Evolutionary conservation across 2,329 filamentous ascomycete species (phyloP).

Genomic region (Penicillium occitanis): DNA sequence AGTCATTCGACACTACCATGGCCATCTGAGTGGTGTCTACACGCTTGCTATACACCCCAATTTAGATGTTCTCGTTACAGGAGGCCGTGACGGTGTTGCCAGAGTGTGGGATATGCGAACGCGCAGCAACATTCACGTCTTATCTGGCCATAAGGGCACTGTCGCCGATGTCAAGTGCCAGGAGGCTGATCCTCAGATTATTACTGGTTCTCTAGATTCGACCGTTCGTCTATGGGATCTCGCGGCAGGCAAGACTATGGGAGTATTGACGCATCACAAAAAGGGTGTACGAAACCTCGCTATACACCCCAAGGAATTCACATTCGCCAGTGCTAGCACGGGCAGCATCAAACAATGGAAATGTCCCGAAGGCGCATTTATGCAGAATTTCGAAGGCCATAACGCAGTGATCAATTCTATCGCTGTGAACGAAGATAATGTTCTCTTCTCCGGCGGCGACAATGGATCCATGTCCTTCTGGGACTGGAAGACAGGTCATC

Average conservation of each 20-base stretch:
- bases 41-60: constrained; percentile 90
- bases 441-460: constrained; percentile 90
- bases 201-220: constrained; percentile 86
- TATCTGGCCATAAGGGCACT: constrained; percentile 86
- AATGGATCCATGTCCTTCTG: constrained; percentile 97
- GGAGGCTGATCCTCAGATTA: constrained; percentile 93
- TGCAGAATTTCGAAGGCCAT: constrained; percentile 98
- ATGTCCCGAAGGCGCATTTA: constrained; percentile 94
- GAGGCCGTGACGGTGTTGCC: constrained; percentile 89
- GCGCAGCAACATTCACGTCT: constrained; percentile 89
- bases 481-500: constrained; percentile 97
- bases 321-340: constrained; percentile 88
- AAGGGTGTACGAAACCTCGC: constrained; percentile 87
- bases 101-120: constrained; percentile 99
- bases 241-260: constrained; percentile 93
- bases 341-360: constrained; percentile 99
- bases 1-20: constrained; percentile 96
- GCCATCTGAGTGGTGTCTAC: constrained; percentile 94
- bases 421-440: constrained; percentile 89
- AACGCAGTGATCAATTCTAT: constrained; percentile 96
- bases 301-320: constrained; percentile 88
- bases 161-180: constrained; percentile 88
- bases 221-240: constrained; percentile 94
- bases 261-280: constrained; percentile 95
- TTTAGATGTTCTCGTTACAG: constrained; percentile 90